Percentiles rank a stretch among this genome's conserved stretches.
phyloP scores from a whole-genome alignment of 345 rosid species.

The Erysimum cheiranthoides region DNA sequence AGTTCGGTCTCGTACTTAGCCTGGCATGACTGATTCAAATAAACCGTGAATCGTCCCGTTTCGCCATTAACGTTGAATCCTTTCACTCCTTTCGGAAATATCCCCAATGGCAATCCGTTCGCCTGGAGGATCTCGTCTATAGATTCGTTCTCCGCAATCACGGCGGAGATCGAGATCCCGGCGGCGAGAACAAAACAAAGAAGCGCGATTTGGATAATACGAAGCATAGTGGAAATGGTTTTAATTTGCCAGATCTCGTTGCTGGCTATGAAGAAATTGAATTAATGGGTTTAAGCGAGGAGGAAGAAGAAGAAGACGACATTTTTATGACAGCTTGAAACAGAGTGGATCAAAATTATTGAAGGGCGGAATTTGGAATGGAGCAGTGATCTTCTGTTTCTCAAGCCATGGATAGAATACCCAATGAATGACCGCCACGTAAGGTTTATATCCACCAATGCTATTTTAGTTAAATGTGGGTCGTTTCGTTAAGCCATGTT shows the following conservation, averaged over 20 bases:
- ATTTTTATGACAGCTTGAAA: conserved; percentile 63
- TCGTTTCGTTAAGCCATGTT: conserved; percentile 9
- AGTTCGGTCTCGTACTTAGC: conserved; percentile 85
- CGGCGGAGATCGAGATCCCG: conserved; percentile 29
- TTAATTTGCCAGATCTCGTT: background rate
- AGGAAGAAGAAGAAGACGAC: conserved; percentile 42
- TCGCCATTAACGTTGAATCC: conserved; percentile 54
- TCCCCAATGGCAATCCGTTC: conserved; percentile 79
- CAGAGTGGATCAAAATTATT: conserved; percentile 70
- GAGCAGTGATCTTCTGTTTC: conserved; percentile 19
- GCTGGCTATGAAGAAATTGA: background rate
- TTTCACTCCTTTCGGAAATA: conserved; percentile 78
- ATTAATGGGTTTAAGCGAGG: conserved; percentile 50
- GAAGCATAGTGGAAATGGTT: conserved; percentile 25
- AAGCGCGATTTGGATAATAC: conserved; percentile 28
- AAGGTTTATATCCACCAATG: background rate
- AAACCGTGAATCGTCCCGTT: conserved; percentile 70
- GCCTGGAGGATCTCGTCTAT: conserved; percentile 64
- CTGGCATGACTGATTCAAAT: conserved; percentile 78
- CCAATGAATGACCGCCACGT: conserved; percentile 39
- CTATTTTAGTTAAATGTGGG: conserved; percentile 9
- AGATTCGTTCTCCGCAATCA: conserved; percentile 42
- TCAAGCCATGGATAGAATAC: background rate
- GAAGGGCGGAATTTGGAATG: conserved; percentile 34
- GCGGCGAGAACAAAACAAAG: conserved; percentile 43